Evolutionary conservation across 768 basidiomycete species (phyloP).

Genomic region (Rhizopogon vulgaris): DNA sequence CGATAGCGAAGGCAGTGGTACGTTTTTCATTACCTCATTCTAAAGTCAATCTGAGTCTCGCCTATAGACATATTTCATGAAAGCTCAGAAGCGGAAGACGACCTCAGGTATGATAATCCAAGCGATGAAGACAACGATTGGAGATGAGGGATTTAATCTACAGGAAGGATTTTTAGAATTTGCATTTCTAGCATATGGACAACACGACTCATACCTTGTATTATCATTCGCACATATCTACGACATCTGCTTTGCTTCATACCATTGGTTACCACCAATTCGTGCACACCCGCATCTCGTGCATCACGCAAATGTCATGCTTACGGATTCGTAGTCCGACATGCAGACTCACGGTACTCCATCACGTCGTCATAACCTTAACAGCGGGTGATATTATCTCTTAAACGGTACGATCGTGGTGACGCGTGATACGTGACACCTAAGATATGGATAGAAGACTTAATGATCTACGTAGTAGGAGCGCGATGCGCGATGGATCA

Average conservation of each 20-base stretch:
- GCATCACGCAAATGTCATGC: too few species aligned
- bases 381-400: too few species aligned
- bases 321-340: too few species aligned
- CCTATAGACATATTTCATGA: constrained; percentile 53
- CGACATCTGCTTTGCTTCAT: constrained; percentile 12
- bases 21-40: constrained; percentile 2
- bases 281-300: too few species aligned
- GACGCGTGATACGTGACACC: too few species aligned
- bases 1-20: constrained; percentile 36
- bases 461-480: too few species aligned
- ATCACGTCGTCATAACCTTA: too few species aligned
- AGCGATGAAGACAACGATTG: constrained; percentile 27
- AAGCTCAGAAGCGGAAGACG: constrained; percentile 42
- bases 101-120: constrained; percentile 23
- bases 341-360: too few species aligned
- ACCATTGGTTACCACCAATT: too few species aligned
- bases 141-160: constrained; percentile 18
- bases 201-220: constrained; percentile 2
- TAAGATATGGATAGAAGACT: too few species aligned
- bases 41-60: constrained; percentile 1
- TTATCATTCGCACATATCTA: constrained; percentile 14
- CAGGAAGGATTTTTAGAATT: neutral
- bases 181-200: constrained; percentile 9
- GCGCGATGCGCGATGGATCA: too few species aligned
- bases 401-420: too few species aligned